Conservation (phyloP, 1,139 yeast genomes). For the Blastobotrys buckinghamii region DNA sequence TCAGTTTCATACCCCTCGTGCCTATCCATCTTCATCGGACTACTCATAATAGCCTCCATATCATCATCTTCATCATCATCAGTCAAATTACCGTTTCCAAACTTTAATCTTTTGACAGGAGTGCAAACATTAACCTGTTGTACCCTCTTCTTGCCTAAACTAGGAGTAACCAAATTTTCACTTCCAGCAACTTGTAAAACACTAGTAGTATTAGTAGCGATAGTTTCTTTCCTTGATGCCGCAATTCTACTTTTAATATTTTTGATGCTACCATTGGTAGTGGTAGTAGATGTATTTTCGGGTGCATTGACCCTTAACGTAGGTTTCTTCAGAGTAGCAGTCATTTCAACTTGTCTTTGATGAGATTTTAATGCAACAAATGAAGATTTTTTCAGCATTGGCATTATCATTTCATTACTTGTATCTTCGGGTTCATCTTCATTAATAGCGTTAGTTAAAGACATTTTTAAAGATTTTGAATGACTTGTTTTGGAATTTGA, state of each 20-base stretch:
- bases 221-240: constrained; percentile 15
- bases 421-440: not conserved
- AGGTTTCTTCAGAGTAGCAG: not conserved
- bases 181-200: constrained; percentile 12
- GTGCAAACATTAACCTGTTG: constrained; percentile 3
- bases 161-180: constrained; percentile 11
- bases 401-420: not conserved
- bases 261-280: no score
- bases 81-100: not conserved
- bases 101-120: constrained; percentile 5
- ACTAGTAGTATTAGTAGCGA: constrained; percentile 8
- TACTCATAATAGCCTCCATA: not conserved
- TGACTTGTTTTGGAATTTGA: not conserved
- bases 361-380: constrained; percentile 1
- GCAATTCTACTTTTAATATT: constrained; percentile 19
- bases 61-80: constrained; percentile 1
- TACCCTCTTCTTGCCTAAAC: constrained; percentile 8
- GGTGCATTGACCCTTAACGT: not conserved
- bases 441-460: not conserved
- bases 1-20: constrained; percentile 4
- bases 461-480: constrained; percentile 1
- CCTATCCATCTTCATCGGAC: not conserved
- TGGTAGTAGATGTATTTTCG: no score
- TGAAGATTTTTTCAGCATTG: not conserved
- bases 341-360: constrained; percentile 6